These are phyloP conservation scores for Penicillium italicum DNA, from an alignment of 2,329 filamentous ascomycete genomes.

Conservation along the genomic window DNA sequence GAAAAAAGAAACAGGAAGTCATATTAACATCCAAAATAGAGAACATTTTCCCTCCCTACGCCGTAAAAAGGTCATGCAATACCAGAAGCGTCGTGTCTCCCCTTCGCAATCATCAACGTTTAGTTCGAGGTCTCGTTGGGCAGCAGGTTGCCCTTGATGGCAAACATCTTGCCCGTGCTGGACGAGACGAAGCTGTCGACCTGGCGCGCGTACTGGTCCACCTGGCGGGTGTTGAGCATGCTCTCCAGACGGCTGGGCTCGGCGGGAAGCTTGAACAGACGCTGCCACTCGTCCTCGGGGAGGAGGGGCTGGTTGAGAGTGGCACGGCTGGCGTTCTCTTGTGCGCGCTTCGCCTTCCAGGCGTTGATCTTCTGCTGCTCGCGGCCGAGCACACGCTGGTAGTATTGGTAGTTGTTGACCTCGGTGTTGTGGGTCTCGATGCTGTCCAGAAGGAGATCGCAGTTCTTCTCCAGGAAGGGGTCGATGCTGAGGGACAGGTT, in stretches of 20 bases:
- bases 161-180: conserved; percentile 96
- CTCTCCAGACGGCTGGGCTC: conserved; percentile 91
- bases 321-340: conserved; percentile 81
- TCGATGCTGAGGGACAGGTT: conserved; percentile 90
- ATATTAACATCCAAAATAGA: conserved; percentile 40
- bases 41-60: conserved; percentile 43
- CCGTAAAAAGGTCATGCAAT: conserved; percentile 43
- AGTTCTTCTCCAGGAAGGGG: conserved; percentile 97
- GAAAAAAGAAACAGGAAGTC: conserved; percentile 35
- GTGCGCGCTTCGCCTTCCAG: conserved; percentile 96
- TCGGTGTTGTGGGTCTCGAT: conserved; percentile 98
- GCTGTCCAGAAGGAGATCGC: conserved; percentile 90
- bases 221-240: conserved; percentile 91
- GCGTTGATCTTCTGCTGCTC: conserved; percentile 95
- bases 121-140: conserved; percentile 51
- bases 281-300: conserved; percentile 97
- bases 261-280: conserved; percentile 93
- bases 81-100: conserved; percentile 31
- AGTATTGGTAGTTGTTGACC: conserved; percentile 98
- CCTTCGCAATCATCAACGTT: conserved; percentile 25
- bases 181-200: conserved; percentile 92
- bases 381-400: conserved; percentile 86
- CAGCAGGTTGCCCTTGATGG: conserved; percentile 69
- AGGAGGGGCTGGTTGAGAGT: conserved; percentile 84
- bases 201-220: conserved; percentile 96